Evolutionary conservation across 2,329 filamentous ascomycete species (phyloP), one percentile per base, ranked within the genome.

Genomic region (Claviceps quebecensis): DNA sequence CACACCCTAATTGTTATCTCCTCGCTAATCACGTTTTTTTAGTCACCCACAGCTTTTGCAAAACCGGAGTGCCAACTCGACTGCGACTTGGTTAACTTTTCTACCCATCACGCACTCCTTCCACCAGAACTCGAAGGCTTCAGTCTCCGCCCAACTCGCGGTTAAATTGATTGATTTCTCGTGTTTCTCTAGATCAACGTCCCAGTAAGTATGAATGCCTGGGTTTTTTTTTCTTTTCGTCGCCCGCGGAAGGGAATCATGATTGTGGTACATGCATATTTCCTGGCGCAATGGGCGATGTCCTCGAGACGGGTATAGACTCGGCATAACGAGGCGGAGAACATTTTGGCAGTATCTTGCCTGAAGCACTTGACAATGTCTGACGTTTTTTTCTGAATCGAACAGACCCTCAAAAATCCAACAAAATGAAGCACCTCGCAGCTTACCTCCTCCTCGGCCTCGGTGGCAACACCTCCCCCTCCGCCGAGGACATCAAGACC

Each of bases 121-220:
- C 63, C 65, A 66, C 80, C 58, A 56, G 86, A 84, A 95, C 88
- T 87, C 80, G 87, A 93, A 88, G 89, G 84, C 80, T 66, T 94
- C 91, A 96, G 91, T 97, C 91, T 95, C 91, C 91, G 90, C 86
- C 80, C 83, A 86, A 83, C 72, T 72, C 72, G 87, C 89, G 91
- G 91, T 96, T 95, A 95, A 97, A 95, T 85, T 83, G 91, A 97
- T 97, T 97, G 91, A 89, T 76, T 77, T 85, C 86, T 90, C 86
- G 78, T 84, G 86, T 90, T 89, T 82, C 71, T 63, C 59, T 58
- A 60, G 58, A 61, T 56, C 56, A 17, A 6, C 55, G 56, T 57
- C 51, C 58, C 55, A 51, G 67, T 70, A 59, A 72, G 71, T 71
- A 39, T 50, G 9, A 39, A 49, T 5, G 13, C 4, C 45, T 17